Percentiles rank a stretch among this genome's conserved stretches.
Conservation (phyloP, 2,329 filamentous ascomycete species). For the Cyphellophora attinorum region DNA sequence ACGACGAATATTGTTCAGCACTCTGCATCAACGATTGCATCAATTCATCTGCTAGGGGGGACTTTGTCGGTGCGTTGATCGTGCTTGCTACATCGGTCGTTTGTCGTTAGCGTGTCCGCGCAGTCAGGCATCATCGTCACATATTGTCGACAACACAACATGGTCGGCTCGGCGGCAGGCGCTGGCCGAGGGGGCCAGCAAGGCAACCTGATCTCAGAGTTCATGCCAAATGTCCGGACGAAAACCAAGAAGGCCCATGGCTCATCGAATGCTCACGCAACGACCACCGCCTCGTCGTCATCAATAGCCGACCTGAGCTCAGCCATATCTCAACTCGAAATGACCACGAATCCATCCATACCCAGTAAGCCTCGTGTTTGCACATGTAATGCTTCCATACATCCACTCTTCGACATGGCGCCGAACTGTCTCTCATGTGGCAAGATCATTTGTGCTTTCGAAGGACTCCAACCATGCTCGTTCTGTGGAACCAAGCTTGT, state of each 20-base stretch:
- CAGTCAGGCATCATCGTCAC: too few relatives aligned
- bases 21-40: too few relatives aligned
- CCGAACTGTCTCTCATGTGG: constrained; percentile 90
- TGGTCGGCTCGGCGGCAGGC: too few relatives aligned
- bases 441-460: constrained; percentile 89
- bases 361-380: constrained; percentile 56
- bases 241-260: constrained; percentile 47
- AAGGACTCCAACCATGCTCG: constrained; percentile 88
- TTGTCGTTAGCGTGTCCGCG: too few relatives aligned
- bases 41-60: too few relatives aligned
- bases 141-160: too few relatives aligned
- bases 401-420: constrained; percentile 80
- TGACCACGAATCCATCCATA: constrained; percentile 78
- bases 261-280: neutral
- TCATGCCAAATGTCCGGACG: constrained; percentile 47
- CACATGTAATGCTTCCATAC: constrained; percentile 77
- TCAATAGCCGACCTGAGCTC: constrained; percentile 51
- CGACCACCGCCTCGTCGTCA: constrained; percentile 32
- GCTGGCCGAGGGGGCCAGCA: too few relatives aligned
- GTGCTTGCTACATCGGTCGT: too few relatives aligned
- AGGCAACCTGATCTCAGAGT: constrained; percentile 74
- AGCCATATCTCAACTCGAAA: constrained; percentile 78
- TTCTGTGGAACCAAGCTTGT: constrained; percentile 74
- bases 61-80: too few relatives aligned
- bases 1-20: too few relatives aligned